Base-by-base conservation (phyloP, 495 filamentous ascomycete species). In the Tuber microsphaerosporum region DNA sequence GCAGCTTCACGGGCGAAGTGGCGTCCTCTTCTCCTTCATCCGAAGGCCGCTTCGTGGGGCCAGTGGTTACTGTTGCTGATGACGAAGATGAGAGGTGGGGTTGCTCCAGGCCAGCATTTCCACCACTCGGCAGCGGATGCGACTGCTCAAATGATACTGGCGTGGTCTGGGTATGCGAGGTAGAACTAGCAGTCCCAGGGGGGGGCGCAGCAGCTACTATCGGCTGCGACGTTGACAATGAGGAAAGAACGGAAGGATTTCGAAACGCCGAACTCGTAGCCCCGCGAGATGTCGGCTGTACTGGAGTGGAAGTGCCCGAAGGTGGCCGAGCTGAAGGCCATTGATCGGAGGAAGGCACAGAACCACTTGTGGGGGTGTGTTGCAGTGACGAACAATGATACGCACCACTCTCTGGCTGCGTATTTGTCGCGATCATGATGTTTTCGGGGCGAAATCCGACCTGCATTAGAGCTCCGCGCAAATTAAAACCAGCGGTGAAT, bases 401-500 rank as follows among this genome's bases (percentile, higher is more conserved):
- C 71, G 75, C 81, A 70, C 74, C 80, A 78, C 78, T 76, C 78
- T 80, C 81, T 31, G 81, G 79, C 75, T 82, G 81, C 73, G 77
- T 82, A 76, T 75, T 74, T 17, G 56, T 26, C 75, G 79, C 79
- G 78, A 82, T 82, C 81, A 82, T 82, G 75, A 82, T 82, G 81
- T 82, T 82, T 71, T 82, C 81, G 71, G 81, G 76, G 76, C 81
- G 76, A 73, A 80, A 82, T 81, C 81, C 81, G 69, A 82, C 81
- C 81, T 82, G 81, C 73, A 81, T 81, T 74, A 73, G 44, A 77
- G 72, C 78, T 73, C 77, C 72, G 39, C 45, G 70, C 37, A 78
- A 79, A 79, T 56, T 70, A 79, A 65, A 65, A 73, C 45, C 71
- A 81, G 70, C 48, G 48, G 79, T 77, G 70, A 39, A 22, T 43